Conservation (phyloP, 2,329 filamentous ascomycete species). For the Paramyrothecium sp. region DNA sequence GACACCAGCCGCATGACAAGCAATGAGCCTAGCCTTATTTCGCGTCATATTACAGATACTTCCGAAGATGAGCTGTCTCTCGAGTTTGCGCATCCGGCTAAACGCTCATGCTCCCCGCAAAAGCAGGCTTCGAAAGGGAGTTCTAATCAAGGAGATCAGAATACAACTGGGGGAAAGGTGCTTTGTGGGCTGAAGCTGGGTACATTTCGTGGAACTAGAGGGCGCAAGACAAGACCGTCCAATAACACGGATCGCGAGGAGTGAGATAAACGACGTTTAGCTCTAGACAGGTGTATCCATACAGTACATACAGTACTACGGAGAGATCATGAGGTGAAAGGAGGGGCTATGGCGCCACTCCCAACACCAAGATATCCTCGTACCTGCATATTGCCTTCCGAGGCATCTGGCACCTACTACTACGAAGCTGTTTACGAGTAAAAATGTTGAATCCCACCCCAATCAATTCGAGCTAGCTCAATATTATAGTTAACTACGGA, state of each 20-base stretch:
- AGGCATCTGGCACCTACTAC: too few relatives aligned
- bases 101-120: constrained; percentile 1
- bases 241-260: not conserved
- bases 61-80: constrained; percentile 3
- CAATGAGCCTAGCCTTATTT: not conserved
- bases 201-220: not conserved
- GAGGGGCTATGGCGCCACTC: too few relatives aligned
- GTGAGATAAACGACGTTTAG: not conserved
- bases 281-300: too few relatives aligned
- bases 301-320: too few relatives aligned
- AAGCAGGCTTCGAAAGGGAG: not conserved
- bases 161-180: not conserved
- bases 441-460: too few relatives aligned
- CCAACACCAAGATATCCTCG: too few relatives aligned
- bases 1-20: not conserved
- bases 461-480: too few relatives aligned
- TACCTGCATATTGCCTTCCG: too few relatives aligned
- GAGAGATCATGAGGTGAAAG: too few relatives aligned
- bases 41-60: not conserved
- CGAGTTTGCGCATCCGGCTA: not conserved
- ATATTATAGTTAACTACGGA: too few relatives aligned
- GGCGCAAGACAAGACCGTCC: not conserved
- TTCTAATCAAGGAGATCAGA: not conserved
- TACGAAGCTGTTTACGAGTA: too few relatives aligned
- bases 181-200: not conserved